Conservation (phyloP, 2,329 filamentous ascomycete species). For the Pestalotiopsis sp. region DNA sequence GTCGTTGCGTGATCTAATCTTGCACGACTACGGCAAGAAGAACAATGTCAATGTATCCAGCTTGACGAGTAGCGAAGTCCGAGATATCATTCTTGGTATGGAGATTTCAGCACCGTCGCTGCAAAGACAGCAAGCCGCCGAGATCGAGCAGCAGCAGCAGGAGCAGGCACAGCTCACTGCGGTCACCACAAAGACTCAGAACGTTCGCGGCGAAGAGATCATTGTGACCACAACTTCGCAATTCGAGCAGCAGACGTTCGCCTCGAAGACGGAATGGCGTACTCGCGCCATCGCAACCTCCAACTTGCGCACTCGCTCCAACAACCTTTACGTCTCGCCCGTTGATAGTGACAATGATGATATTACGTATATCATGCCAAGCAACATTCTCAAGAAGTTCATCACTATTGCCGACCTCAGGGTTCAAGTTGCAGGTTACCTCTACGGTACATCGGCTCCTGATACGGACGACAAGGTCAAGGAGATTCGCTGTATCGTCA, state of each 20-base stretch:
- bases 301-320: constrained; percentile 88
- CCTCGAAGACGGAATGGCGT: constrained; percentile 98
- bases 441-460: constrained; percentile 89
- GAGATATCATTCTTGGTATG: constrained; percentile 99
- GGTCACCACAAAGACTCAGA: constrained; percentile 97
- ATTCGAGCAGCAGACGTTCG: constrained; percentile 96
- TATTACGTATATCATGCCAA: constrained; percentile 97
- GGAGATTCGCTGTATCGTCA: constrained; percentile 94
- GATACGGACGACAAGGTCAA: constrained; percentile 92
- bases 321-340: constrained; percentile 98
- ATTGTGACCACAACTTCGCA: constrained; percentile 98
- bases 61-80: constrained; percentile 93
- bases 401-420: constrained; percentile 96
- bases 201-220: constrained; percentile 95
- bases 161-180: constrained; percentile 96
- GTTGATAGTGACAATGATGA: constrained; percentile 91
- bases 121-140: constrained; percentile 96
- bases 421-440: constrained; percentile 93
- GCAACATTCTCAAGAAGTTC: constrained; percentile 97
- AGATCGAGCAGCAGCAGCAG: constrained; percentile 98
- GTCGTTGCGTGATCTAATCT: constrained; percentile 88
- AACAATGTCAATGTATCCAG: constrained; percentile 99
- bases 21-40: constrained; percentile 99
- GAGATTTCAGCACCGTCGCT: constrained; percentile 97
- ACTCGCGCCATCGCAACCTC: constrained; percentile 95